Evolutionary conservation across 306 rosid genomes (phyloP), one percentile per base, ranked within the genome.

Genomic region (Prunus fruticosa): DNA sequence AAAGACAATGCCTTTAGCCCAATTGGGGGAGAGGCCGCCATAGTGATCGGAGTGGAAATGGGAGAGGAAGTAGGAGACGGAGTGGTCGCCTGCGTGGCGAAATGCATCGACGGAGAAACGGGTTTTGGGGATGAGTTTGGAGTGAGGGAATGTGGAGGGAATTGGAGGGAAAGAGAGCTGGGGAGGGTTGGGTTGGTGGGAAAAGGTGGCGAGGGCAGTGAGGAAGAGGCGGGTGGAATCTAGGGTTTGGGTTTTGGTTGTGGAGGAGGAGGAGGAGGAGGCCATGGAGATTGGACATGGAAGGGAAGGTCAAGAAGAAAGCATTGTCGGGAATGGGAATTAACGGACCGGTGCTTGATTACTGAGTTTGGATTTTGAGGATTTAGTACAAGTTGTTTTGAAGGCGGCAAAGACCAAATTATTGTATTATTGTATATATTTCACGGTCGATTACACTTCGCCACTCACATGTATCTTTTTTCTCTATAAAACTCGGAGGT

Each of bases 1-100:
- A 75, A 76, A 94, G 69, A 94, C 74, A 54, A 94, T 27, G 64
- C 98, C 98, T 76, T 62, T 82, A 54, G 86, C 85, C 98, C 98
- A 94, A 65, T 64, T 68, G 71, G 88, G 38, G 79, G 88, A 56
- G 84, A 94, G 98, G 49, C 94, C 96, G 50, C 82, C 6, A 82
- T 93, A 93, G 87, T 91, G 98, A 43, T 93, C 98, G 64, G 94
- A 91, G 87, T 93, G 98, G 85, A 91, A 93, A 71, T 93, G 97
- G 75, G 98, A 88, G 68, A 93, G 98, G 86, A 93, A 93, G 89
- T 91, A 91, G 54, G 97, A 77, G 71, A 84, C 75, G 67, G 93
- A 90, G 83, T 57, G 82, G 32, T 78, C 79, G 46, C 86, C 89
- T 46, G 96, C 83, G 62, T 81, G 30, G 74, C 93, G 90, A 83